Evolutionary conservation across 352 stramenopile species (phyloP).

Genomic region (Phytophthora crassamura): DNA sequence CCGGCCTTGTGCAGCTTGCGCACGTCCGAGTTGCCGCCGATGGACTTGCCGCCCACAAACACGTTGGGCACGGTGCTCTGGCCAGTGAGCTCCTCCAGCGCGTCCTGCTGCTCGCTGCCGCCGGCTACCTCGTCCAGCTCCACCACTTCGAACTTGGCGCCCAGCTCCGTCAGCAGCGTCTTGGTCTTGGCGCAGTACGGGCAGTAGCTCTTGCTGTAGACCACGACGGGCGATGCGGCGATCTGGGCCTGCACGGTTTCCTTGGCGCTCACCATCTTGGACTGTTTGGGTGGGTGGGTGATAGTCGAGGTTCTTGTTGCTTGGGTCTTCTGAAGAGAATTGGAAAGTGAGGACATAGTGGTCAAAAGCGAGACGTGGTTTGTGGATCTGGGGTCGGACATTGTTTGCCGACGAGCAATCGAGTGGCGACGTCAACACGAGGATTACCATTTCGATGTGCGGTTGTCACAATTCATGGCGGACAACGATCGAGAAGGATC

Average conservation of each 20-base stretch:
- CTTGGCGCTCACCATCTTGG: conserved; percentile 54
- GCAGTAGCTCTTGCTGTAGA: conserved; percentile 96
- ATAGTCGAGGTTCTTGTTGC: no score
- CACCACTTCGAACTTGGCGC: conserved; percentile 53
- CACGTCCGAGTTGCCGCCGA: conserved; percentile 95
- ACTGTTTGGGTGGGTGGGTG: neutral
- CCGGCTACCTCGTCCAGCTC: conserved; percentile 58
- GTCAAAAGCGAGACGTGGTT: accelerated
- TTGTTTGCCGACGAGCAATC: no score
- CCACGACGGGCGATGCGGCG: conserved; percentile 47
- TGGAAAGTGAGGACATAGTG: no score
- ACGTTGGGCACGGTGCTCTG: conserved; percentile 97
- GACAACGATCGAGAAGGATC: no score
- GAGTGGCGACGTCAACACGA: no score
- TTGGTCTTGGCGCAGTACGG: conserved; percentile 91
- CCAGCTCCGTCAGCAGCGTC: conserved; percentile 55
- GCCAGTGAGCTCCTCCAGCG: conserved; percentile 69
- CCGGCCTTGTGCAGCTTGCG: conserved; percentile 83
- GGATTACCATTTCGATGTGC: no score
- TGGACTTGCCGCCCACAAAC: conserved; percentile 94
- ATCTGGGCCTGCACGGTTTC: conserved; percentile 65
- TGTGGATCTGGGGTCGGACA: no score
- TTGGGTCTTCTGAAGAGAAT: no score
- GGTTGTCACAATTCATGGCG: no score
- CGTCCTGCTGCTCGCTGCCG: conserved; percentile 59